Base-by-base conservation (phyloP, 2,329 filamentous ascomycete genomes). In the Tolypocladium paradoxum region DNA sequence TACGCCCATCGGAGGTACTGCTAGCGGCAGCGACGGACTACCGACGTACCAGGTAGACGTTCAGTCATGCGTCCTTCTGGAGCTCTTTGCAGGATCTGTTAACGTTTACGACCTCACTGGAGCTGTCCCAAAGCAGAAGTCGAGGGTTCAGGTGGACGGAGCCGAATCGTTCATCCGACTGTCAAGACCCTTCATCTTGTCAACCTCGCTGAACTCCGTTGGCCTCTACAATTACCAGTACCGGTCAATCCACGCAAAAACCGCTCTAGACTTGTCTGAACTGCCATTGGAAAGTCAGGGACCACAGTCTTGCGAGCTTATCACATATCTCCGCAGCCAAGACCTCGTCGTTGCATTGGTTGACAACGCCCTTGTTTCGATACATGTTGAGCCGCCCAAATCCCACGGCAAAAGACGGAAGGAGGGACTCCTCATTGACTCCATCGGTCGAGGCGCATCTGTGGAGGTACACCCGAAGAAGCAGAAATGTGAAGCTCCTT, bases 191-290 rank as follows among this genome's bases (percentile, higher is more conserved):
- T 81, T 85, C 5, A 67, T 88, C 1, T 73, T 91, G 46, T 76
- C 81, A 1, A 74, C 80, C n/a, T 83, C 82, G 0, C 61, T 74
- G 0, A 69, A 74, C 11, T 73, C 76, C 0, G 77, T 87, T 40
- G 76, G 73, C 43, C 73, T 88, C 16, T 87, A 85, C 64, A 89
- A 90, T 66, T 81, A 85, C 35, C 80, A 84, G 55, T 90, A 83
- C 64, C 78, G 73, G 33, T 82, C 80, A 8, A 64, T 82, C n/a
- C 80, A 83, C 59, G 76, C 76, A 34, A 75, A 73, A 14, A 64
- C 73, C 6, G 56, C 69, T 2, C 57, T 78, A 49, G 71, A 79
- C 49, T 59, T 75, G n/a, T 72, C 72, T 0, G 68, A 68, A n/a
- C 62, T 71, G 49, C 62, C 65, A 45, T 33, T 65, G 56, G 66